Base-by-base conservation (phyloP, 768 basidiomycete species). In the Rhizopogon sp. region DNA sequence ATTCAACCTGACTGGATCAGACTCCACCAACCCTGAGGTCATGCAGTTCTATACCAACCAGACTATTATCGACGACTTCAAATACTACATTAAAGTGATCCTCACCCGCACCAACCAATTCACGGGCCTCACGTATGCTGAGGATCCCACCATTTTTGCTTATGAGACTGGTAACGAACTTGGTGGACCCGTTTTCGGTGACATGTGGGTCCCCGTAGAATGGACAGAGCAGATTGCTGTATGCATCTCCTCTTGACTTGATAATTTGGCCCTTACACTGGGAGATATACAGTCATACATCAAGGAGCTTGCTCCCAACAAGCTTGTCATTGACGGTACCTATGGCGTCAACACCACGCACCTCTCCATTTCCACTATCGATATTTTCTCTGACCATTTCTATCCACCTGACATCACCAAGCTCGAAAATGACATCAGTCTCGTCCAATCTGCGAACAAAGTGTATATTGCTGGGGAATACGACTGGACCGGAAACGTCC, bases 21-120 rank as follows among this genome's bases (percentile, higher is more conserved):
- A 67, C 37, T 62, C 60, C 53, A 62, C 62, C 29, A 53, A 56
- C 63, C 66, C 29, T 44, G 50, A 35, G 63, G 66, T 52, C 62
- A 59, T 41, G 59, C 57, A 41, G 58, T 84, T 84, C 62, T 83
- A 76, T 64, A 70, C 68, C 5, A 77, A 83, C 56, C 60, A 72
- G 49, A 75, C 70, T 5, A 69, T 83, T 39, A 71, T 80, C 20
- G 50, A 70, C 3, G 68, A 73, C 6, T 84, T 82, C 68, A 73
- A 71, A 66, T 78, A 80, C 56, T 83, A 81, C 52, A 77, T 64
- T 10, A 51, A 56, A 17, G 40, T 63, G 58, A 50, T 70, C 64
- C 58, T 70, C 59, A 61, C 58, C 44, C 53, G 56, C 60, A 39
- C 56, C 46, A 40, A 42, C 54, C 25, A 64, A 62, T 52, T 58